A percentile compares a stretch with the other conserved stretches of the same genome.
These are phyloP conservation scores for Saccharomycopsis oosterbeekiorum DNA, from an alignment of 805 yeast species.

Conservation along the genomic window DNA sequence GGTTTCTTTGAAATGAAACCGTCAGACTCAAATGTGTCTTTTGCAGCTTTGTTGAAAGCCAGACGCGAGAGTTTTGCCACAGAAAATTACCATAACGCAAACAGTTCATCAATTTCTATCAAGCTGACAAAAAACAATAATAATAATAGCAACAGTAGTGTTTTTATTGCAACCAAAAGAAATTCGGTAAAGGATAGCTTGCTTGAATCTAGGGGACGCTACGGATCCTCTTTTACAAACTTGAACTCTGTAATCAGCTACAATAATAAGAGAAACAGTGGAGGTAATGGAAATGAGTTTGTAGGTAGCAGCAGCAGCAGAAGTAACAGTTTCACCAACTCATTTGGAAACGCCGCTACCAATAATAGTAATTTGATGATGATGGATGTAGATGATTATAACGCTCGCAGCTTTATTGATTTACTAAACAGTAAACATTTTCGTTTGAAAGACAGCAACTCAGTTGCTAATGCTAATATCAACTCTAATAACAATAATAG, in stretches of 20 bases:
- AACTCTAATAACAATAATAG: not conserved
- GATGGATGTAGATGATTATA: not conserved
- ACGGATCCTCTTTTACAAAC: not conserved
- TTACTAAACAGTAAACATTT: not conserved
- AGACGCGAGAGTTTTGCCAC: slow-evolving; percentile 6
- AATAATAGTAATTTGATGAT: not conserved
- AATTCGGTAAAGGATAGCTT: not conserved
- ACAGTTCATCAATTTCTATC: not conserved
- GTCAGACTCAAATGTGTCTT: slow-evolving; percentile 10
- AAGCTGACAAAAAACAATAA: not conserved
- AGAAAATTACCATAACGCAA: not conserved
- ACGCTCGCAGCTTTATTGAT: not conserved
- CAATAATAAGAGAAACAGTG: not conserved
- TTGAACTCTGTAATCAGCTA: not conserved
- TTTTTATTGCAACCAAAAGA: not conserved
- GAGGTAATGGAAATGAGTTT: not conserved
- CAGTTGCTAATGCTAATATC: not conserved
- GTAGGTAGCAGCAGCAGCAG: not conserved
- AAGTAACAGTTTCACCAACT: not conserved
- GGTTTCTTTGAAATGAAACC: not conserved
- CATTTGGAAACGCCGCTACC: not conserved
- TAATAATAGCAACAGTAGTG: not conserved
- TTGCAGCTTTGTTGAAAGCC: slow-evolving; percentile 13
- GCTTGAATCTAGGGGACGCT: not conserved
- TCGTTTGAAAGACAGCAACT: not conserved